Base-by-base conservation (phyloP, 2,329 filamentous ascomycete genomes). In the Hypocreales sp. region DNA sequence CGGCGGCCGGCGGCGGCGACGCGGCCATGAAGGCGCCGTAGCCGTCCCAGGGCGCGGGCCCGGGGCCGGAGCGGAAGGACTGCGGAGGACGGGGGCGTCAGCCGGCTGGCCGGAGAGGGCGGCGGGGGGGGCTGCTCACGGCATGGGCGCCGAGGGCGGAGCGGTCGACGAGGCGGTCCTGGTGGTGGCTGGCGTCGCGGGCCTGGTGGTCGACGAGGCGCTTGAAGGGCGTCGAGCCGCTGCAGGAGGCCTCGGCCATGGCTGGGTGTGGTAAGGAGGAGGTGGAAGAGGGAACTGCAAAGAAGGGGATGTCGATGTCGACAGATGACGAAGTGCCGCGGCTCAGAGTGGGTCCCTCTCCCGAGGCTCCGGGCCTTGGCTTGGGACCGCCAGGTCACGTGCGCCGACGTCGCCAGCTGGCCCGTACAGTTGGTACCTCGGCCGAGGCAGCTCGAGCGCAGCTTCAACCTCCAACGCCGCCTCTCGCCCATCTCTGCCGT, bases 211-310 rank as follows among this genome's bases (percentile, higher is more conserved):
- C 53, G 13, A 55, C 39, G 22, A 60, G 45, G 9, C 47, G 50
- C 44, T 60, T 60, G 30, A 60, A 58, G 20, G 56, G 55, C 26
- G 51, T 53, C 3, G 47, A 45, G 19, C 54, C 55, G 33, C 54
- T 55, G 34, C 56, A 60, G 8, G 55, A 54, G 30, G 47, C 46
- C 28, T 58, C 54, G 20, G 53, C 47, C 56, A 60, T 60, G 29
- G 15, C 26, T 12, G 15, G 14, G 8, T 15, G 24, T 13, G 19
- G 11, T 15, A 15, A 5, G 16, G 15, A 15, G 18, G 8, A 10
- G 17, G 4, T 16, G 16, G 15, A 4, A 16, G 4, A 8, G 10
- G 7, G 15, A 14, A 12, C 20, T 7, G 10, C 14, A 18, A 15
- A 15, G 11, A 12, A 13, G 20, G 5, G 20, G 12, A 7, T n/a